Evolutionary conservation across 2,329 filamentous ascomycete genomes (phyloP).

Genomic region (Chaetothyriales sp.): DNA sequence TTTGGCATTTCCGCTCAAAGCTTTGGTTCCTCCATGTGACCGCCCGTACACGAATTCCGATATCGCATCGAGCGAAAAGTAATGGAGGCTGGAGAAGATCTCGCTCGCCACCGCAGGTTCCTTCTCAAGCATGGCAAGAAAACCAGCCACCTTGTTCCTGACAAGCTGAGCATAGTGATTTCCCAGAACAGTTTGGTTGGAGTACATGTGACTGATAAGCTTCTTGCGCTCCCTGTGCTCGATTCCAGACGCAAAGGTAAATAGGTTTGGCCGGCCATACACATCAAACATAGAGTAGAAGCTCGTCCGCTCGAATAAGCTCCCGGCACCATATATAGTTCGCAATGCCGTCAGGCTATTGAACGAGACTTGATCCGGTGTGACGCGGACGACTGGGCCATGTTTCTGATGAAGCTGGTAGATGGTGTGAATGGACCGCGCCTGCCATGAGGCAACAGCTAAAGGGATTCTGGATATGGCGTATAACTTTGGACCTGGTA

Average conservation of each 20-base stretch:
- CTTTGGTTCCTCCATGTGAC: conserved; percentile 30
- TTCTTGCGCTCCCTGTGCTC: conserved; percentile 41
- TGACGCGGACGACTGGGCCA: conserved; percentile 36
- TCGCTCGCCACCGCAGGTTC: conserved; percentile 27
- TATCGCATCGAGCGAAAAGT: conserved; percentile 41
- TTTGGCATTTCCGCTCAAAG: conserved; percentile 26
- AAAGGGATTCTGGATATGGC: conserved; percentile 10
- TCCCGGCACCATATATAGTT: conserved; percentile 43
- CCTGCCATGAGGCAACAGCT: conserved; percentile 13
- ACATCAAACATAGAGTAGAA: conserved; percentile 46
- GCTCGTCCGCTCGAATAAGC: conserved; percentile 34
- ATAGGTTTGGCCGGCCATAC: conserved; percentile 31
- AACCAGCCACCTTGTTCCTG: conserved; percentile 29
- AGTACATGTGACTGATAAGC: conserved; percentile 34
- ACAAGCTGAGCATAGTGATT: conserved; percentile 23
- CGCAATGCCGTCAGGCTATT: conserved; percentile 33
- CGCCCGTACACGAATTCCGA: conserved; percentile 39
- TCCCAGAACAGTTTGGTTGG: conserved; percentile 35
- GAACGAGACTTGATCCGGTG: conserved; percentile 35
- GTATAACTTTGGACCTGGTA: conserved; percentile 13
- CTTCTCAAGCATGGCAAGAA: conserved; percentile 28
- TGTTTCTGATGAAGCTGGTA: conserved; percentile 33
- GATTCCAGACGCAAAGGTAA: conserved; percentile 34
- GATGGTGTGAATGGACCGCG: conserved; percentile 10
- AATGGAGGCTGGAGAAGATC: conserved; percentile 39